Percentiles rank a stretch among this genome's conserved stretches.
Conservation (phyloP, 306 rosid species). For the Cucumis melo region DNA sequence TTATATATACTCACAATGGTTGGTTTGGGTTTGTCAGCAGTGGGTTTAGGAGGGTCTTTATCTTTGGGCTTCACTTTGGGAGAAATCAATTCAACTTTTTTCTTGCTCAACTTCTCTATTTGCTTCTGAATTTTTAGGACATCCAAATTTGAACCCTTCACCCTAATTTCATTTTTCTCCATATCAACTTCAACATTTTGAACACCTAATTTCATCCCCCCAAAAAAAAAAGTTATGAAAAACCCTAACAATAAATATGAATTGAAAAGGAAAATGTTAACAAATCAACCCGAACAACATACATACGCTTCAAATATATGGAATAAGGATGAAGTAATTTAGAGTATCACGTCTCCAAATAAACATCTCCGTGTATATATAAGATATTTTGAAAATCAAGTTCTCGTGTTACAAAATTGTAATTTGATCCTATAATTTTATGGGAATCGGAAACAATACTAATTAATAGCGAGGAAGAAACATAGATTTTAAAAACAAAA, state of each 20-base stretch:
- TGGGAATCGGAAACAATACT: too few relatives aligned
- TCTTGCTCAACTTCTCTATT: constrained; percentile 43
- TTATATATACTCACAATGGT: constrained; percentile 24
- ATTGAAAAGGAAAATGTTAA: too few relatives aligned
- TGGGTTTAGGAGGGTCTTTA: constrained; percentile 4
- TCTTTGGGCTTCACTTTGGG: constrained; percentile 51
- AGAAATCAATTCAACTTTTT: constrained; percentile 57
- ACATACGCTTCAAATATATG: too few relatives aligned
- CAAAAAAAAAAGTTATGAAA: too few relatives aligned
- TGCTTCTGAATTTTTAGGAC: constrained; percentile 39
- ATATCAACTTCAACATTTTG: constrained; percentile 44
- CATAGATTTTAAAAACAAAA: neutral
- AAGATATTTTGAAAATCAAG: too few relatives aligned
- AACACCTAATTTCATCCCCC: constrained; percentile 25
- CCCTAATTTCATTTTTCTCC: constrained; percentile 61
- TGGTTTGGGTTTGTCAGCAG: constrained; percentile 24
- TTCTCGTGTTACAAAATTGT: too few relatives aligned
- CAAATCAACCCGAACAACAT: too few relatives aligned
- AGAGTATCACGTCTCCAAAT: too few relatives aligned
- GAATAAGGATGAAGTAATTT: too few relatives aligned
- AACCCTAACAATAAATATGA: too few relatives aligned
- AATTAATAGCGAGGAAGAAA: neutral
- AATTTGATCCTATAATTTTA: too few relatives aligned
- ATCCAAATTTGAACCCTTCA: constrained; percentile 44
- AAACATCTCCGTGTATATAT: too few relatives aligned